Evolutionary conservation across 768 basidiomycete genomes (phyloP), one percentile per base, ranked within the genome.

Genomic region (Lactifluus subvellereus): DNA sequence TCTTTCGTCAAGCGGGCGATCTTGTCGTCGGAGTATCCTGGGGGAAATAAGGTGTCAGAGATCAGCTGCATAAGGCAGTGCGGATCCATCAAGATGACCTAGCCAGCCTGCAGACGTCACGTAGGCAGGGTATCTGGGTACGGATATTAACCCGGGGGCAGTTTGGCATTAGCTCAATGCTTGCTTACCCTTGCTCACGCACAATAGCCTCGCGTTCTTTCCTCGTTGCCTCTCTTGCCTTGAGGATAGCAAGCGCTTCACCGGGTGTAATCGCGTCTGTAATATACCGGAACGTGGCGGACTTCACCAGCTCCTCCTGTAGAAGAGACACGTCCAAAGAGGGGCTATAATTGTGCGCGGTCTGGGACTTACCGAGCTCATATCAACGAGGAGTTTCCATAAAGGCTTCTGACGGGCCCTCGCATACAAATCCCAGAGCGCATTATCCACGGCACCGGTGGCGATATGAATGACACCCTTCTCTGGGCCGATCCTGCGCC

Each of bases 401-500:
- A 97, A 75, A 6, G 95, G 95, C 74, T 96, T 96, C 57, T 81
- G 78, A 67, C 87, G 76, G 32, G 86, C 79, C 53, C 87, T 83
- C 2, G 92, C 91, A 67, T 85, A 93, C 84, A 96, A 85, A 70
- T 97, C 95, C 95, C 95, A 98, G 2, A 96, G 70, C 0, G 94
- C 95, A 67, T 97, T 97, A 72, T 91, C 84, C 8, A 98, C 92
- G 1, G 92, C 91, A 6, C 84, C 91, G 0, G 89, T 82, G 2
- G 94, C 92, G 56, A 96, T 86, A 71, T 93, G 90, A 57, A 98
- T 94, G 3, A 98, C 92, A 56, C 95, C 95, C 74, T 96, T 96
- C 72, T 96, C 94, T 0, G 94, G 94, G 6, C 93, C 94, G 69
- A 94, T 87, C 88, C 89, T 89, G 56, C 55, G 22, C 27, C 9